These are phyloP conservation scores for Pseudomonodictys pantanalensis DNA, from an alignment of 495 filamentous ascomycete genomes.

Conservation along the genomic window DNA sequence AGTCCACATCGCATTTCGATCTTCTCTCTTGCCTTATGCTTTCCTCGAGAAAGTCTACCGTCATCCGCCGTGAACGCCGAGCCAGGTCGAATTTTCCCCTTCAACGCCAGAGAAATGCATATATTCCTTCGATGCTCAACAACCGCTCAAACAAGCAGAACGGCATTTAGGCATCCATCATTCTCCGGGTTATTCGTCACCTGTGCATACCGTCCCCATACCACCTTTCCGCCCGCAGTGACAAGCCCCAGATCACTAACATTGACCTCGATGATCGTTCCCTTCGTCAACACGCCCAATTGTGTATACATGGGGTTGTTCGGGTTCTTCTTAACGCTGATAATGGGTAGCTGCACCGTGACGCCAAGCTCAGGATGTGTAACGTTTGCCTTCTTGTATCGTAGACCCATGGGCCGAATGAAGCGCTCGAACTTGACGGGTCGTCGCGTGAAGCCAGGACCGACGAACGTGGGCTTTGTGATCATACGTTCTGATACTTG, in stretches of 20 bases:
- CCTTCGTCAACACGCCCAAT: conserved; percentile 88
- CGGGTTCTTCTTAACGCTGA: conserved; percentile 96
- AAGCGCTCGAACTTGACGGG: conserved; percentile 95
- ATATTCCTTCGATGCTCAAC: background rate
- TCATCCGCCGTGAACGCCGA: too few relatives aligned
- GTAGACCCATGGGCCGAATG: conserved; percentile 58
- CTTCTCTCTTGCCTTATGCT: too few relatives aligned
- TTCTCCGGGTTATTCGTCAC: conserved; percentile 14
- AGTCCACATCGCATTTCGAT: too few relatives aligned
- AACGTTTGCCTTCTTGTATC: conserved; percentile 94
- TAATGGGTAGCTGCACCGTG: conserved; percentile 89
- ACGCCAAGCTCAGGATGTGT: conserved; percentile 83
- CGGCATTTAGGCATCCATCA: conserved; percentile 73
- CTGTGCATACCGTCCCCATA: conserved; percentile 50
- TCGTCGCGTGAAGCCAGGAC: conserved; percentile 83
- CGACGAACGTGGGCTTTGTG: conserved; percentile 88
- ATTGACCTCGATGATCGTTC: conserved; percentile 85
- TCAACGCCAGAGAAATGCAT: background rate
- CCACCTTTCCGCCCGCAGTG: conserved; percentile 84
- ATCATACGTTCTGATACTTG: conserved; percentile 97
- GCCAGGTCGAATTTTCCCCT: too few relatives aligned
- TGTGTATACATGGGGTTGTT: conserved; percentile 94
- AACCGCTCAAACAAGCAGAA: conserved; percentile 13
- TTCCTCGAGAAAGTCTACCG: too few relatives aligned
- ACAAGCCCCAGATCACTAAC: conserved; percentile 90